Evolutionary conservation across 495 filamentous ascomycete species (phyloP), one percentile per base, ranked within the genome.

Genomic region (Penicillium goetzii): DNA sequence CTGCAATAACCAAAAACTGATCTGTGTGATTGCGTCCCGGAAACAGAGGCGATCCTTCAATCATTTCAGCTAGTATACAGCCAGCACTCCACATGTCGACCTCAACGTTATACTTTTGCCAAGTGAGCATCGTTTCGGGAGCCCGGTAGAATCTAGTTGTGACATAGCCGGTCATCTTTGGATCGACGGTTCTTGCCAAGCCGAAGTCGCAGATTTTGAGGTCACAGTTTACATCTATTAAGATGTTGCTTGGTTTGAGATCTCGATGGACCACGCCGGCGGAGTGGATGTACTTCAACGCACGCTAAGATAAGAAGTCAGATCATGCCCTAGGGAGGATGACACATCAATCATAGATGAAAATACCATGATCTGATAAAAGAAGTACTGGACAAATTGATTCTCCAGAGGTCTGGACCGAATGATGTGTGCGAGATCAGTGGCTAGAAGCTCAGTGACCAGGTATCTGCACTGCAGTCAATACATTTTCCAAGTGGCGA

Each of bases 131-230:
- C 73, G 98, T 99, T 78, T 98, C 95, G 14, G 95, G 95, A 3
- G 95, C 95, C 55, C 96, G 89, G 81, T 99, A 99, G 84, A 98
- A 99, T 81, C 95, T 85, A 53, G 95, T 99, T 56, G 95, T 98
- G 50, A 99, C 95, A 73, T 99, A 99, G 71, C 95, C 95, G 38
- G 95, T 99, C 95, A 99, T 99, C 78, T 98, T 96, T n/a, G 94
- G 95, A 70, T 98, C 95, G 77, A 98, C 96, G 70, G 98, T 97
- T 72, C 95, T 90, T 41, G 95, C 95, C 58, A 99, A 83, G 61
- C 96, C 95, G 69, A 98, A 99, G 75, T 99, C 95, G 83, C 95
- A 99, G 76, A 99, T 99, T 81, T 99, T 99, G 57, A 99, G 81
- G 75, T 99, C 95, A 77, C 95, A 98, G 75, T 99, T 99, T 78